Evolutionary conservation across 2,329 filamentous ascomycete genomes (phyloP), one percentile per base, ranked within the genome.

Genomic region (Aspergillus piperis): DNA sequence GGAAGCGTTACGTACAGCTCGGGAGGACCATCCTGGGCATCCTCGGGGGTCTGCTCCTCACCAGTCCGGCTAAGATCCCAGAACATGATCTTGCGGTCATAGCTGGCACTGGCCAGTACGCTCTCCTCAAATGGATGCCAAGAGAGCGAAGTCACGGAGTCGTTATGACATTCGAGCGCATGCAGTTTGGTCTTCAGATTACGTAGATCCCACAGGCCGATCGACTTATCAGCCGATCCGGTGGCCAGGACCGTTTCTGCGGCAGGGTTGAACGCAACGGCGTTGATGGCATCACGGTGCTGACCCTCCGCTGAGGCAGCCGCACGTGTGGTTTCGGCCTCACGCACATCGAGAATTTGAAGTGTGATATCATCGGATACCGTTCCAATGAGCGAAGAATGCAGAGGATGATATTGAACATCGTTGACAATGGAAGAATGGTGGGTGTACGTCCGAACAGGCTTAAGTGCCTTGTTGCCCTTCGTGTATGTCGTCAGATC

Each of bases 351-450:
- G 61, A 98, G 84, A 62, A 99, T 90, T 76, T 97, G 91, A 62
- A 98, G 86, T 7, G 92, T 97, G 67, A 95, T 84, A 74, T 99
- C 95, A 74, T 99, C 95, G 3, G 95, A 98, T 3, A 96, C 95
- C 15, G 91, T 94, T 64, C 94, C 96, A 63, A 99, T 90, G 64
- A 96, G 88, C 68, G 88, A 88, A 70, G 87, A 88, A 64, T 94
- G 91, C 47, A 92, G 85, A 8, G 94, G 93, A 70, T 98, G 94
- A 73, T 96, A 92, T 78, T 98, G 92, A 32, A 99, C 93, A 71
- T 99, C 95, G 75, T 99, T 99, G 73, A 99, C 95, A 57, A 95
- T 90, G 25, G 94, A 88, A 19, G 84, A 88, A 76, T 99, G 96
- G 66, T 97, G 91, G 0, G 88, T 94, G 78, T 95, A 98, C 41